These are phyloP conservation scores for Claviceps pazoutovae DNA, from an alignment of 2,329 filamentous ascomycete species.

Conservation along the genomic window DNA sequence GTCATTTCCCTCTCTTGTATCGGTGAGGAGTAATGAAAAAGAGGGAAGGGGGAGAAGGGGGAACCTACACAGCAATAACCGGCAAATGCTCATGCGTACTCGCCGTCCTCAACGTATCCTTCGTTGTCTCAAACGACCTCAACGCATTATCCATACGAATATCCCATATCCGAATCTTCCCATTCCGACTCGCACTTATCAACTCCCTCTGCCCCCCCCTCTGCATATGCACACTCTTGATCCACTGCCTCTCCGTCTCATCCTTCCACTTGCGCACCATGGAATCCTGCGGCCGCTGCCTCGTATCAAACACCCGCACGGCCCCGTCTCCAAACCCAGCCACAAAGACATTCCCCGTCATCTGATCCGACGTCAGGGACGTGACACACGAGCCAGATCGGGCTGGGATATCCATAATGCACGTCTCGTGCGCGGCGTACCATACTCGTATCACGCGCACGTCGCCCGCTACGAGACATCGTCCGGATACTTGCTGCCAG, in stretches of 20 bases:
- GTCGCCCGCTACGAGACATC: slow-evolving; percentile 88
- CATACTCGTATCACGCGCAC: slow-evolving; percentile 91
- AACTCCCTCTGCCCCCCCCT: slow-evolving; percentile 86
- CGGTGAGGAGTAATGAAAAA: neutral
- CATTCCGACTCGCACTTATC: slow-evolving; percentile 78
- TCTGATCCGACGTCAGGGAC: slow-evolving; percentile 90
- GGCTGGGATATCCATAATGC: slow-evolving; percentile 84
- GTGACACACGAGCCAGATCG: slow-evolving; percentile 93
- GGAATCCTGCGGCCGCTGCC: slow-evolving; percentile 66
- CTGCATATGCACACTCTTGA: slow-evolving; percentile 93
- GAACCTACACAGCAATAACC: slow-evolving; percentile 75
- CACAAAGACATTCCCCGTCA: slow-evolving; percentile 90
- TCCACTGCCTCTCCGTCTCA: slow-evolving; percentile 72
- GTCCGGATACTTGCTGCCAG: slow-evolving; percentile 96
- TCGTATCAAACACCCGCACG: slow-evolving; percentile 85
- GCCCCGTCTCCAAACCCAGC: slow-evolving; percentile 94
- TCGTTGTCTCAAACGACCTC: slow-evolving; percentile 59
- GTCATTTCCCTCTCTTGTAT: too few relatives aligned
- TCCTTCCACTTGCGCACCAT: slow-evolving; percentile 98
- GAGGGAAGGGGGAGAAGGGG: too few relatives aligned
- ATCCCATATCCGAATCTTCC: slow-evolving; percentile 92
- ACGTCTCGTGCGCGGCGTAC: slow-evolving; percentile 89
- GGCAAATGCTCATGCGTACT: slow-evolving; percentile 94
- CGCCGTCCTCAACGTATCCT: slow-evolving; percentile 66
- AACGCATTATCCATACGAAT: slow-evolving; percentile 73